Evolutionary conservation across 768 basidiomycete genomes (phyloP).

Genomic region (Pleurotus pulmonarius): DNA sequence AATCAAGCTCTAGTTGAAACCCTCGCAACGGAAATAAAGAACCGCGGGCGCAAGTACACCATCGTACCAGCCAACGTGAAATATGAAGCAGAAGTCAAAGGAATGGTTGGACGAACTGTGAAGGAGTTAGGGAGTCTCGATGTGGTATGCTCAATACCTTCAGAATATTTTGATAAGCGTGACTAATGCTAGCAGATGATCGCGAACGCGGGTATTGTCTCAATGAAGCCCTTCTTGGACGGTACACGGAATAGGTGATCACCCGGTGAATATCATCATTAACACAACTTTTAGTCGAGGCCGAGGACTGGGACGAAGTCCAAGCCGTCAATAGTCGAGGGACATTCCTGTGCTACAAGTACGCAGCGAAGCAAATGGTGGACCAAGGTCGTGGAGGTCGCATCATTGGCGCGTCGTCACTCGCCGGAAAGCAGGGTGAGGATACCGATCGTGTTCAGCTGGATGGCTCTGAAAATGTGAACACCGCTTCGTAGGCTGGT

Average conservation of each 20-base stretch:
- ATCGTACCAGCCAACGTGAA: constrained; percentile 34
- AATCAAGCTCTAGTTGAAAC: constrained; percentile 22
- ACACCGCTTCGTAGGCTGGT: constrained; percentile 8
- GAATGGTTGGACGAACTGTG: constrained; percentile 29
- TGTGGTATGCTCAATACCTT: constrained; percentile 29
- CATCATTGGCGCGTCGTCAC: constrained; percentile 25
- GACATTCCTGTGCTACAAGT: constrained; percentile 28
- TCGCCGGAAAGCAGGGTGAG: constrained; percentile 33
- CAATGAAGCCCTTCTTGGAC: constrained; percentile 14
- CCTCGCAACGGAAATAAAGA: constrained; percentile 23
- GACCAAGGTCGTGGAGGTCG: constrained; percentile 11
- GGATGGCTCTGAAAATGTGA: neutral
- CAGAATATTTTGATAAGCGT: neutral
- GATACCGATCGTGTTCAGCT: neutral
- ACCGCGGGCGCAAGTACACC: constrained; percentile 18
- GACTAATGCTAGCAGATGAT: constrained; percentile 28
- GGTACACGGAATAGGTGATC: constrained; percentile 8
- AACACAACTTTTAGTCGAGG: constrained; percentile 10
- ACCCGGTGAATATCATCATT: neutral
- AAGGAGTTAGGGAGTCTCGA: constrained; percentile 40
- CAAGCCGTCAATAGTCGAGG: constrained; percentile 27
- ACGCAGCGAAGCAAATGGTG: constrained; percentile 30
- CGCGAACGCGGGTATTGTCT: constrained; percentile 38
- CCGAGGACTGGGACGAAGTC: constrained; percentile 23
- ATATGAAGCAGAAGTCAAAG: constrained; percentile 36